phyloP scores from a whole-genome alignment of 495 filamentous ascomycete species.

The Penicillium parvum region DNA sequence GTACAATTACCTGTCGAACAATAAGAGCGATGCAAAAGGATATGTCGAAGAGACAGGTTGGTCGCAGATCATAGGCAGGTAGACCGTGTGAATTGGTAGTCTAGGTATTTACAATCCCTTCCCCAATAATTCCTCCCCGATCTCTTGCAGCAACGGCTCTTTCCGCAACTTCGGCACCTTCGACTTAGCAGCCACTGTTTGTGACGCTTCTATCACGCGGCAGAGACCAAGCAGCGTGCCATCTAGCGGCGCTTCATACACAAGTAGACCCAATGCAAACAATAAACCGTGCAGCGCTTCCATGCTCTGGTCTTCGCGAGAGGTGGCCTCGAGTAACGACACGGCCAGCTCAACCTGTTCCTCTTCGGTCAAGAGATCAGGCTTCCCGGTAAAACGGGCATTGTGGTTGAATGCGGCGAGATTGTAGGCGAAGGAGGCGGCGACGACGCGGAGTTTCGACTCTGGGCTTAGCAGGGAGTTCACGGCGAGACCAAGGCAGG shows the following conservation, averaged over 20 bases:
- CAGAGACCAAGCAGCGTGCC: slow-evolving; percentile 74
- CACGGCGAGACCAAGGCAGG: slow-evolving; percentile 43
- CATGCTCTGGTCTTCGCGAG: slow-evolving; percentile 57
- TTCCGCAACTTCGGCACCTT: slow-evolving; percentile 43
- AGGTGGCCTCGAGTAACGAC: slow-evolving; percentile 69
- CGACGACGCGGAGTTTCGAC: slow-evolving; percentile 63
- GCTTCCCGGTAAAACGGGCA: slow-evolving; percentile 51
- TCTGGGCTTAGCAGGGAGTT: slow-evolving; percentile 51
- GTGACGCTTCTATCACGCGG: slow-evolving; percentile 62
- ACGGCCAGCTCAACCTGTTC: slow-evolving; percentile 76
- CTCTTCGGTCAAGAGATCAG: slow-evolving; percentile 58
- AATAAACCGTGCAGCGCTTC: slow-evolving; percentile 72
- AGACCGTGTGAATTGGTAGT: no score
- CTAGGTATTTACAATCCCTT: slow-evolving; percentile 33
- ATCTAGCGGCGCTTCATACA: slow-evolving; percentile 62
- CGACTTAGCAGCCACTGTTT: slow-evolving; percentile 53
- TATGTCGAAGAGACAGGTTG: no score
- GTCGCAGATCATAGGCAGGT: no score
- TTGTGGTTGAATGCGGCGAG: slow-evolving; percentile 66
- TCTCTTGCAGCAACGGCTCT: slow-evolving; percentile 56
- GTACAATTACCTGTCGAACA: no score
- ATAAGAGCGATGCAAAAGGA: no score
- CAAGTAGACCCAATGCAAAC: slow-evolving; percentile 65
- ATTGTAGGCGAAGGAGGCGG: slow-evolving; percentile 80
- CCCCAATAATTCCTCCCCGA: slow-evolving; percentile 47